Percentiles rank a stretch among this genome's conserved stretches.
These are phyloP conservation scores for Chaetothyriales sp. DNA, from an alignment of 2,329 filamentous ascomycete species.

Conservation along the genomic window DNA sequence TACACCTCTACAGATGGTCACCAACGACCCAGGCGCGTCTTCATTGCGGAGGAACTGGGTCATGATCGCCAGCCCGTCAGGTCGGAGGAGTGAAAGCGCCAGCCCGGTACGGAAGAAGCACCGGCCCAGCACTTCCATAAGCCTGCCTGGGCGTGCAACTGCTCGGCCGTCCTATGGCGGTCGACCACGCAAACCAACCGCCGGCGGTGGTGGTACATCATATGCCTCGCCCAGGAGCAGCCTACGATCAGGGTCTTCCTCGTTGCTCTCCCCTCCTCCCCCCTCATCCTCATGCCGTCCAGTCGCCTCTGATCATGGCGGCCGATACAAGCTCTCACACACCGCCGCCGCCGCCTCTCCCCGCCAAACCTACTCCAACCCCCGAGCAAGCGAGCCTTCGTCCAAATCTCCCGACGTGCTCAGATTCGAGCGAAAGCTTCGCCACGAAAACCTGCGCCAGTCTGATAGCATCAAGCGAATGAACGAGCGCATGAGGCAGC, in stretches of 20 bases:
- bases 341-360: no score
- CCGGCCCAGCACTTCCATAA: conserved; percentile 7
- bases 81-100: conserved; percentile 6
- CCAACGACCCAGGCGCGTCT: conserved; percentile 22
- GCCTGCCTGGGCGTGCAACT: conserved; percentile 1
- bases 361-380: not conserved
- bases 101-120: conserved; percentile 17
- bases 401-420: conserved; percentile 44
- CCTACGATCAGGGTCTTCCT: not conserved
- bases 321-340: not conserved
- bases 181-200: not conserved
- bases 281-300: not conserved
- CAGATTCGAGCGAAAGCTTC: conserved; percentile 54
- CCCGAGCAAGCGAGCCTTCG: not conserved
- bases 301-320: not conserved
- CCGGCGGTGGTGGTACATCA: not conserved
- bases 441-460: conserved; percentile 59
- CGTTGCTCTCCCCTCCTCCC: not conserved
- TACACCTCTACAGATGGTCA: not conserved
- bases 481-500: conserved; percentile 62
- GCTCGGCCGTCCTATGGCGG: not conserved
- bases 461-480: conserved; percentile 67
- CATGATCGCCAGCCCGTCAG: conserved; percentile 36
- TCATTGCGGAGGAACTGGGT: conserved; percentile 50
- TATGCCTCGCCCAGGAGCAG: not conserved